Conservation (phyloP, 768 basidiomycete species). For the Termitomyces bulborhizus region DNA sequence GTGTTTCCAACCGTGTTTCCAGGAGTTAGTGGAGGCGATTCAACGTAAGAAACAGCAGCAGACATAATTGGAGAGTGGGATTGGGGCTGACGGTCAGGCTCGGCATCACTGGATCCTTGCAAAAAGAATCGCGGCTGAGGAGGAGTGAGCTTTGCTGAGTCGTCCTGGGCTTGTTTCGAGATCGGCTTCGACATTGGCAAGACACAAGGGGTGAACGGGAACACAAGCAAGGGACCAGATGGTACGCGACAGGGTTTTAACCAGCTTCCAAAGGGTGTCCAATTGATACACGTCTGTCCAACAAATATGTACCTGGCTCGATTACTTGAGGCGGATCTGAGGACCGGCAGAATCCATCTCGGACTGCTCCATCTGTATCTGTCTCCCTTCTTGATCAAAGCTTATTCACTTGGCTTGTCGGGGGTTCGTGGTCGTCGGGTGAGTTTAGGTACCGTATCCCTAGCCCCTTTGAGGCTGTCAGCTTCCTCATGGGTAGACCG, state of each 20-base stretch:
- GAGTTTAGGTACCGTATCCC: slow-evolving; percentile 12
- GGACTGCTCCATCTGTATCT: slow-evolving; percentile 11
- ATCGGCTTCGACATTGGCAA: slow-evolving; percentile 14
- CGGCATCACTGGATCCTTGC: slow-evolving; percentile 23
- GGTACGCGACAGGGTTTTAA: slow-evolving; percentile 23
- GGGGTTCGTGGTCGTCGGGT: slow-evolving; percentile 1
- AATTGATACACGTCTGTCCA: slow-evolving; percentile 19
- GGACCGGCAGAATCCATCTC: slow-evolving; percentile 21
- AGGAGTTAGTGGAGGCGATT: slow-evolving; percentile 36
- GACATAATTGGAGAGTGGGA: slow-evolving; percentile 29
- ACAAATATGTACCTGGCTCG: slow-evolving; percentile 26
- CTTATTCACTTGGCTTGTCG: slow-evolving; percentile 1
- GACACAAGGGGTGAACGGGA: background rate
- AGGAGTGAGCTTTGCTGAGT: slow-evolving; percentile 22
- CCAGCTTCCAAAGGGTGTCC: slow-evolving; percentile 7
- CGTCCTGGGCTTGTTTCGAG: slow-evolving; percentile 18
- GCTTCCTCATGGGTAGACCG: background rate
- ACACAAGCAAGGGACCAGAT: slow-evolving; percentile 11
- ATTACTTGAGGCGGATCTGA: slow-evolving; percentile 16
- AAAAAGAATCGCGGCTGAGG: slow-evolving; percentile 26
- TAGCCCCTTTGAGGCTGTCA: slow-evolving; percentile 1
- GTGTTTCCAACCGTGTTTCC: slow-evolving; percentile 29
- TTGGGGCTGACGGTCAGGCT: slow-evolving; percentile 18
- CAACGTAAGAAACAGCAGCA: slow-evolving; percentile 21
- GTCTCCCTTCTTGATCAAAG: slow-evolving; percentile 13